Base-by-base conservation (phyloP, 1,139 yeast species). In the Geotrichum carabidarum region DNA sequence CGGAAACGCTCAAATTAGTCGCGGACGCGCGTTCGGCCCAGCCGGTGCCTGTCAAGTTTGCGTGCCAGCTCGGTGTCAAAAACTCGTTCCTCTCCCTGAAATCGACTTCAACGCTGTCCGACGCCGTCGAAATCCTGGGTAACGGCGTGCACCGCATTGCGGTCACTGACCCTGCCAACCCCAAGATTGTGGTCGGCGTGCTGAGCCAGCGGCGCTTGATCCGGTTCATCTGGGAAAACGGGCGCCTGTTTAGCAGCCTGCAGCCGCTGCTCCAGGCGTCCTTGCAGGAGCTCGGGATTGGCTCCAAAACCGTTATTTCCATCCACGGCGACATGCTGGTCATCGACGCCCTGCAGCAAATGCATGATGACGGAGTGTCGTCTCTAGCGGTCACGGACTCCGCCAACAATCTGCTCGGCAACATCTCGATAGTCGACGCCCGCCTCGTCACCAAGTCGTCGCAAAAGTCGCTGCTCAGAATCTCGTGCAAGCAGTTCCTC, bases 111-210 rank as follows among this genome's bases (percentile, higher is more conserved):
- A 79, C 84, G 27, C 74, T 91, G 54, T 77, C 83, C 44, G 77
- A 81, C 2, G 97, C 87, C 1, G 86, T 87, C 64, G 95, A 88
- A 68, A 83, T 86, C 15, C 76, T 91, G 57, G 97, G 96, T 22
- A 81, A 86, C 50, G 98, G 98, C 8, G 96, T 89, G 8, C 98
- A 93, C 71, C 78, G 98, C 66, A 81, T 91, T 42, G 96, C 97
- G 18, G 86, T 91, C 58, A 80, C 87, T 11, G 79, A 84, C 65
- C 71, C 74, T 34, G 71, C 69, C 58, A 61, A 70, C 63, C 70
- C 75, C 40, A 62, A 71, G 62, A 62, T 60, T 35, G 66, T 69
- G 38, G 63, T 67, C 5, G 98, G 97, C 55, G 81, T 91, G n/a
- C 76, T 93, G 54, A 88, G 96, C 0, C 98, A 91, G 71, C 82